phyloP scores from a whole-genome alignment of 2,329 filamentous ascomycete genomes.

The Calonectria leucothoes region DNA sequence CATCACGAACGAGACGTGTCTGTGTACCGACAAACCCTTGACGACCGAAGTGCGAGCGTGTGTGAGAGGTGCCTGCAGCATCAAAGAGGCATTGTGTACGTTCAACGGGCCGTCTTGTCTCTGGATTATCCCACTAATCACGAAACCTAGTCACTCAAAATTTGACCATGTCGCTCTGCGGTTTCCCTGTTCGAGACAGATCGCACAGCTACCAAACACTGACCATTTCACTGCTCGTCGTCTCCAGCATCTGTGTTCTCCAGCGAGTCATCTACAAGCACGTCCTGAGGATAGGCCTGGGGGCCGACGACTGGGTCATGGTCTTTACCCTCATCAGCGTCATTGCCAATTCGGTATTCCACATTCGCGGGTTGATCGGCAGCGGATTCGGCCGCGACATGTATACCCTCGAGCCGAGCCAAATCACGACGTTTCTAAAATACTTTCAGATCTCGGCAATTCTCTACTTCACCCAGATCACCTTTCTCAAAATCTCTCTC shows the following conservation, averaged over 20 bases:
- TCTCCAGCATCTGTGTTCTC: neutral
- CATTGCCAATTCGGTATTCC: neutral
- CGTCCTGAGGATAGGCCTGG: conserved; percentile 52
- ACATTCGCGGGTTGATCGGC: neutral
- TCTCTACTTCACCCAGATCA: neutral
- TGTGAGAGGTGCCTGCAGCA: neutral
- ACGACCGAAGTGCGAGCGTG: neutral
- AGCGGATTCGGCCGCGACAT: neutral
- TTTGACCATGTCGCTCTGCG: neutral
- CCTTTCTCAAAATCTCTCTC: neutral
- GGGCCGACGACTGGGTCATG: neutral
- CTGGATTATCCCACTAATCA: neutral
- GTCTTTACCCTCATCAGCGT: neutral
- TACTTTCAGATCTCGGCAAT: neutral
- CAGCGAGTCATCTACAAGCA: neutral
- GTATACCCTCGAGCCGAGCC: neutral
- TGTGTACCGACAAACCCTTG: neutral
- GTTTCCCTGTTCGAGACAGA: neutral
- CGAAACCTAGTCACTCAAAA: neutral
- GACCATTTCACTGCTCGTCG: neutral
- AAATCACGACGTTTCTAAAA: neutral
- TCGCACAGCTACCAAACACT: neutral
- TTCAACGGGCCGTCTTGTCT: neutral
- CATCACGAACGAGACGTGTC: neutral
- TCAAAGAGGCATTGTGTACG: neutral